These are phyloP conservation scores for Poa pratensis DNA, from an alignment of 176 grass and related monocot species.

Conservation along the genomic window DNA sequence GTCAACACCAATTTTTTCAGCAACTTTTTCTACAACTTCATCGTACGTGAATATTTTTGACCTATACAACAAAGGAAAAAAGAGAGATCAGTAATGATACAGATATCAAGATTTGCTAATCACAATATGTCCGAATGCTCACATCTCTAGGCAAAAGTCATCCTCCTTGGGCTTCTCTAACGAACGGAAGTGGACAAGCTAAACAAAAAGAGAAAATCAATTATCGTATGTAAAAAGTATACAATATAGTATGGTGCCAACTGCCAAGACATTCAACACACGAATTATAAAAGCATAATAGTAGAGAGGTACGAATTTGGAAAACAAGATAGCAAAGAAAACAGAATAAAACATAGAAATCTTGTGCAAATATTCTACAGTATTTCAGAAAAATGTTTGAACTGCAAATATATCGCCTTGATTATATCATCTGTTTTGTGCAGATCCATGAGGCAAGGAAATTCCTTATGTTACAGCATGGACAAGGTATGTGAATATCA, in stretches of 20 bases:
- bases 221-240: conserved; percentile 19
- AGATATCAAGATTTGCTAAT: conserved; percentile 15
- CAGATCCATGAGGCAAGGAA: background rate
- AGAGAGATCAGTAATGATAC: conserved; percentile 33
- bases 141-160: conserved; percentile 94
- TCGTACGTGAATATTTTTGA: conserved; percentile 92
- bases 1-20: conserved; percentile 78
- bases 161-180: conserved; percentile 98
- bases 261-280: background rate
- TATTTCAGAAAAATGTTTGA: conserved; percentile 25
- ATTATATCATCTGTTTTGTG: background rate
- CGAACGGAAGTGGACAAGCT: conserved; percentile 94
- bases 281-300: background rate
- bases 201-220: conserved; percentile 50
- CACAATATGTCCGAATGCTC: conserved; percentile 48
- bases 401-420: background rate
- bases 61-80: conserved; percentile 50
- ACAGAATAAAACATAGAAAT: conserved; percentile 34
- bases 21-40: conserved; percentile 97
- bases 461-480: background rate
- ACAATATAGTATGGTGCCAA: background rate
- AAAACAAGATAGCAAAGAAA: conserved; percentile 27
- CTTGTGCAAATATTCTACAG: background rate
- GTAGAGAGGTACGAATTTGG: conserved; percentile 21
- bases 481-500: background rate